These are phyloP conservation scores for Ogataea corticis DNA, from an alignment of 805 yeast species.

Conservation along the genomic window DNA sequence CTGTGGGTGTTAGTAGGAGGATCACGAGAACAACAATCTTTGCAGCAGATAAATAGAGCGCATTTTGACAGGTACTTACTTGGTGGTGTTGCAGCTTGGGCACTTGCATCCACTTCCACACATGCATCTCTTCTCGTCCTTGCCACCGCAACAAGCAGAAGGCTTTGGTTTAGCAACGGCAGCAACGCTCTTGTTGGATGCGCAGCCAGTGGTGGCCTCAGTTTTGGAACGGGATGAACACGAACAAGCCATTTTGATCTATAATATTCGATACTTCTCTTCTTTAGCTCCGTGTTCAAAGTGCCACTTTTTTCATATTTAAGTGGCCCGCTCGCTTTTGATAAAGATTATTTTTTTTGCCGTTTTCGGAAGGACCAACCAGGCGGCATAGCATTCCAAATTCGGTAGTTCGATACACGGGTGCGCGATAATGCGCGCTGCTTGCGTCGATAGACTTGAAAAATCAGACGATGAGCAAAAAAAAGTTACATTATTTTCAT, in stretches of 20 bases:
- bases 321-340: background rate
- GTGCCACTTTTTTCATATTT: background rate
- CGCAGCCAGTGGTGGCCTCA: conserved; percentile 3
- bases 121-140: conserved; percentile 28
- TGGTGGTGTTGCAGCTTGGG: conserved; percentile 39
- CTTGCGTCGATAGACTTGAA: conserved; percentile 1
- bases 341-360: conserved; percentile 2
- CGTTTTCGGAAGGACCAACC: conserved; percentile 14
- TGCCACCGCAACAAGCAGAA: conserved; percentile 30
- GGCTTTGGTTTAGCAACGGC: conserved; percentile 6
- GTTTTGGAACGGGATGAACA: conserved; percentile 15
- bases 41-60: too few relatives aligned
- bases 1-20: conserved; percentile 4
- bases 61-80: too few relatives aligned
- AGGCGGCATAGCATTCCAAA: conserved; percentile 8
- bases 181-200: conserved; percentile 1
- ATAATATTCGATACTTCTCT: background rate
- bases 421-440: background rate
- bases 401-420: conserved; percentile 11
- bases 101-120: conserved; percentile 39
- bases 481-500: too few relatives aligned
- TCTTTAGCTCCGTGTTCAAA: background rate
- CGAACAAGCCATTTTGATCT: conserved; percentile 25
- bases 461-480: background rate
- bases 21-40: too few relatives aligned